Base-by-base conservation (phyloP, 768 basidiomycete species). In the Termitomyces sp. region DNA sequence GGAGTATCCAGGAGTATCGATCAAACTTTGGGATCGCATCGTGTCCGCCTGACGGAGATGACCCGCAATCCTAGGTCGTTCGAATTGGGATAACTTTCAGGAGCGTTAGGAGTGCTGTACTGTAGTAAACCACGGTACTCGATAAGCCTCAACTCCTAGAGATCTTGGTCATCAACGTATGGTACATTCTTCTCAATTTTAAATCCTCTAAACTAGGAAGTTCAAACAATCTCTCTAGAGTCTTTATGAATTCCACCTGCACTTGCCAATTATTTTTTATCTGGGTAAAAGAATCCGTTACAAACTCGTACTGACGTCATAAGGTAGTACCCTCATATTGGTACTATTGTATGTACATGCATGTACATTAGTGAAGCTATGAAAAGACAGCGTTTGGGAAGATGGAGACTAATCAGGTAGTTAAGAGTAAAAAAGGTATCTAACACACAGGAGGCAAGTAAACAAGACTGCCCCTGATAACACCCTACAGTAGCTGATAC, bases 1-100 rank as follows among this genome's bases (percentile, higher is more conserved):
- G 57, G 56, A 50, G 54, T 50, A 23, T 32, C 32, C 36, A 50
- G 57, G 56, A 50, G 54, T 50, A 23, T 32, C 32, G 20, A 20
- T 33, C 14, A 16, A 28, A 23, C 18, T n/a, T 33, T 6, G 18
- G 41, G 18, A 14, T 35, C 35, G 14, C n/a, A 30, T 32, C 20
- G 50, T 23, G 40, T 43, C 14, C 41, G 13, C n/a, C 16, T 33
- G 32, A 32, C 7, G 7, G 9, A 3, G 30, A 32, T 35, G 41
- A 10, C 20, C 54, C 18, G 13, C n/a, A 33, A 43, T 46, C 14
- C 35, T 16, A 18, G 18, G 6, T 43, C 1, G 10, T 54, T 43
- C 3, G 32, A 32, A 32, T 32, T 32, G 32, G 32, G 52, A 30
- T 40, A 20, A 12, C 9, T 18, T 1, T 40, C 5, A 43, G 36